phyloP scores from a whole-genome alignment of 768 basidiomycete species.

The Fistulinella prunicolor region DNA sequence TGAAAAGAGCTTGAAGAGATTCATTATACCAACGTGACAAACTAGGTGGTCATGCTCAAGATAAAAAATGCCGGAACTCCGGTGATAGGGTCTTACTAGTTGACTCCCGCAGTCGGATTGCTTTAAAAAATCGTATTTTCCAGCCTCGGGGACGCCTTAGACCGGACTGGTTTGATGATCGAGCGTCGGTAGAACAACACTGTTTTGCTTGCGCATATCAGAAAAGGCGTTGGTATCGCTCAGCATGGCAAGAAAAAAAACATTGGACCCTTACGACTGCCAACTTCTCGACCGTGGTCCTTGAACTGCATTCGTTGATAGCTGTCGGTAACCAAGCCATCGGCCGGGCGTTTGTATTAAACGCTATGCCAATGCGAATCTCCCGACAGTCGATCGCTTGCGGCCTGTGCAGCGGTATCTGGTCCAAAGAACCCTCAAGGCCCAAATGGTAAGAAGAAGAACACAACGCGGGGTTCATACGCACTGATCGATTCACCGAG shows the following conservation, averaged over 20 bases:
- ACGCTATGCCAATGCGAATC: not conserved
- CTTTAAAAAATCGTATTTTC: not conserved
- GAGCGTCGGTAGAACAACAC: conserved; percentile 2
- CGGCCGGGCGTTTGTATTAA: not conserved
- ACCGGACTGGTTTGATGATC: not conserved
- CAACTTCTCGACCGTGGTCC: not conserved
- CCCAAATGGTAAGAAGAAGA: too few species aligned
- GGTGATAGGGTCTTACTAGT: not conserved
- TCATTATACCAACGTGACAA: not conserved
- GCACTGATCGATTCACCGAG: too few species aligned
- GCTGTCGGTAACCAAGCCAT: conserved; percentile 11
- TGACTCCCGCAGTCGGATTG: not conserved
- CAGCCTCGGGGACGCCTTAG: not conserved
- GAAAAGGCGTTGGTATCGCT: not conserved
- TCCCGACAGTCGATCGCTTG: not conserved
- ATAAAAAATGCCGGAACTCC: not conserved
- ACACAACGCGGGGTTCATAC: too few species aligned
- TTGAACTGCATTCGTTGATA: not conserved
- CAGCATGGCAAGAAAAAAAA: not conserved
- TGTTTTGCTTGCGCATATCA: not conserved
- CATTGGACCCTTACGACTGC: not conserved
- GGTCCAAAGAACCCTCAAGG: too few species aligned
- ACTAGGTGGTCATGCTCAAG: not conserved
- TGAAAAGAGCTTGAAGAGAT: not conserved
- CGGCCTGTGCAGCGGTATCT: too few species aligned